Evolutionary conservation across 768 basidiomycete species (phyloP).

Genomic region (Tricholoma furcatifolium): DNA sequence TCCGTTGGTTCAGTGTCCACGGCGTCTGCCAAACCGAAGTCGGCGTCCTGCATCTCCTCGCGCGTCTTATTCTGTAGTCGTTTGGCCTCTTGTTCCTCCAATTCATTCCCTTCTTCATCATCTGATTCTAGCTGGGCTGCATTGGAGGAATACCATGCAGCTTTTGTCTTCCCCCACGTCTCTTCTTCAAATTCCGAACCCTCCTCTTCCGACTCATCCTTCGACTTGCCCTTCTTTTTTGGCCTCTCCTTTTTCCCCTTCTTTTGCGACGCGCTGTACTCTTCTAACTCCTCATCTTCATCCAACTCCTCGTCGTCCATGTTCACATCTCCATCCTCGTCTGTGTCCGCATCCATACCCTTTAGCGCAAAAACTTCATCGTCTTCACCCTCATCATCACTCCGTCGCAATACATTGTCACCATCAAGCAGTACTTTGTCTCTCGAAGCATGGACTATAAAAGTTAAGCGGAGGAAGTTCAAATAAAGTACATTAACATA

Average conservation of each 20-base stretch:
- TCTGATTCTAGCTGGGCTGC: conserved; percentile 78
- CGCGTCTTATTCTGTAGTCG: conserved; percentile 75
- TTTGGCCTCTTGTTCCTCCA: conserved; percentile 86
- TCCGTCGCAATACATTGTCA: conserved; percentile 37
- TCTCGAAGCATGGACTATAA: conserved; percentile 65
- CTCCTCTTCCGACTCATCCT: conserved; percentile 18
- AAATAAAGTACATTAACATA: conserved; percentile 32
- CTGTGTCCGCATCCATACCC: conserved; percentile 51
- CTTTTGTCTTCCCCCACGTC: conserved; percentile 79
- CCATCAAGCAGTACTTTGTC: conserved; percentile 80
- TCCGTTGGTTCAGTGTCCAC: conserved; percentile 34
- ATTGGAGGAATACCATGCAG: conserved; percentile 86
- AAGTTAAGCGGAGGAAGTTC: conserved; percentile 5
- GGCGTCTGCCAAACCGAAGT: conserved; percentile 79
- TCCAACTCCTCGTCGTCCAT: conserved; percentile 36
- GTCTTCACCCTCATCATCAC: conserved; percentile 59
- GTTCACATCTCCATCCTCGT: conserved; percentile 33
- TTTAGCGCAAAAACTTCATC: conserved; percentile 79
- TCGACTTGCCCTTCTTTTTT: conserved; percentile 18
- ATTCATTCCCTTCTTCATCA: conserved; percentile 84
- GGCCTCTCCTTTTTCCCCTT: conserved; percentile 22
- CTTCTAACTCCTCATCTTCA: conserved; percentile 42
- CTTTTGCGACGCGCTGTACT: conserved; percentile 22
- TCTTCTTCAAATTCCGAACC: conserved; percentile 49
- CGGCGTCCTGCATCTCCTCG: conserved; percentile 69